A percentile compares a stretch with the other conserved stretches of the same genome.
Evolutionary conservation across 768 basidiomycete genomes (phyloP).

Genomic region (Floccularia luteovirens): DNA sequence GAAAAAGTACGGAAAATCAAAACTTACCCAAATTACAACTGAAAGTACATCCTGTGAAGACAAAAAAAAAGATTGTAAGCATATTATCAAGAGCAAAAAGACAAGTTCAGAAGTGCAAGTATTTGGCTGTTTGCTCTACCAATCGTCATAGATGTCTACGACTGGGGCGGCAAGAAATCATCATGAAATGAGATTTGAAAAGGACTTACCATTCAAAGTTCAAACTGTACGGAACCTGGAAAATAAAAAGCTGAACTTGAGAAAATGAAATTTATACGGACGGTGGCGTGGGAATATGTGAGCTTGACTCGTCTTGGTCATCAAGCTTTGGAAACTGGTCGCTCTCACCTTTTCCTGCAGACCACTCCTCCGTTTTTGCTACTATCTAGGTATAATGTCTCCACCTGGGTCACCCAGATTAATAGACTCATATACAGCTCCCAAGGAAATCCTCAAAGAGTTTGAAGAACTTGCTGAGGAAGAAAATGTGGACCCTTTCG

Average conservation of each 20-base stretch:
- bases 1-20: constrained; percentile 6
- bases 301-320: constrained; percentile 19
- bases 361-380: constrained; percentile 11
- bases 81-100: constrained; percentile 1
- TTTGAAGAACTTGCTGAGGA: constrained; percentile 92
- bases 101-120: constrained; percentile 51
- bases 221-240: constrained; percentile 10
- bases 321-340: constrained; percentile 9
- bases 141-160: constrained; percentile 61
- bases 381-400: constrained; percentile 44
- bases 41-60: constrained; percentile 5
- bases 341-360: constrained; percentile 13
- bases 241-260: constrained; percentile 4
- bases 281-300: constrained; percentile 22
- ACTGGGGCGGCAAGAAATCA: constrained; percentile 77
- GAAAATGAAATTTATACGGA: constrained; percentile 13
- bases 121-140: constrained; percentile 66
- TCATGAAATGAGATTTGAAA: too few relatives aligned
- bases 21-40: constrained; percentile 6
- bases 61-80: constrained; percentile 3
- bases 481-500: constrained; percentile 86
- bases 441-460: constrained; percentile 90
- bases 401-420: constrained; percentile 60
- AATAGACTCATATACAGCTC: constrained; percentile 87
- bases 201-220: neutral